A percentile compares a stretch with the other conserved stretches of the same genome.
These are phyloP conservation scores for Ormosia semicastrata DNA, from an alignment of 306 rosid species.

Conservation along the genomic window DNA sequence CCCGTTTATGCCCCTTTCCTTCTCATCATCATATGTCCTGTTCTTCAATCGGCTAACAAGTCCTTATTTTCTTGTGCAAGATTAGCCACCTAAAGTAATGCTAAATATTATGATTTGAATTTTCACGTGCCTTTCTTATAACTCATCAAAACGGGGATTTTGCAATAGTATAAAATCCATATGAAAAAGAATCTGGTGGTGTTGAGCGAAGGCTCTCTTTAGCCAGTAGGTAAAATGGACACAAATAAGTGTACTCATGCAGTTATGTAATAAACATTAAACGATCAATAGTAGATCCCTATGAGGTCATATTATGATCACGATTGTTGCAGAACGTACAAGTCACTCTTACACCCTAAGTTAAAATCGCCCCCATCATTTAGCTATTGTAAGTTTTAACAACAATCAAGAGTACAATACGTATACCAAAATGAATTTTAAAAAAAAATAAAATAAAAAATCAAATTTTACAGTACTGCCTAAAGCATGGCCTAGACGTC, in stretches of 20 bases:
- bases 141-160: too few relatives aligned
- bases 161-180: background rate
- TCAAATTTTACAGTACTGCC: slow-evolving; percentile 41
- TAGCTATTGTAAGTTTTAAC: background rate
- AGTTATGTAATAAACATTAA: background rate
- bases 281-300: background rate
- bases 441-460: slow-evolving; percentile 22
- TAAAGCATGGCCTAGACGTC: slow-evolving; percentile 47
- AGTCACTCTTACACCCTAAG: background rate
- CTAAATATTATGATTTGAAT: too few relatives aligned
- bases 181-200: background rate
- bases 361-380: slow-evolving; percentile 34
- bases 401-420: slow-evolving; percentile 36
- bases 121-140: too few relatives aligned
- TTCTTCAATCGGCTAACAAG: background rate
- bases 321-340: background rate
- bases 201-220: background rate
- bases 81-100: background rate
- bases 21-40: too few relatives aligned
- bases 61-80: background rate
- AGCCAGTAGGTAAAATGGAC: background rate
- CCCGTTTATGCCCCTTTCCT: background rate
- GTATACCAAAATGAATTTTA: slow-evolving; percentile 37
- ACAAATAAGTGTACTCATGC: background rate
- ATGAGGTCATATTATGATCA: background rate